Evolutionary conservation across 1,284 basidiomycete species (phyloP).

Genomic region (Papiliotrema fonsecae): DNA sequence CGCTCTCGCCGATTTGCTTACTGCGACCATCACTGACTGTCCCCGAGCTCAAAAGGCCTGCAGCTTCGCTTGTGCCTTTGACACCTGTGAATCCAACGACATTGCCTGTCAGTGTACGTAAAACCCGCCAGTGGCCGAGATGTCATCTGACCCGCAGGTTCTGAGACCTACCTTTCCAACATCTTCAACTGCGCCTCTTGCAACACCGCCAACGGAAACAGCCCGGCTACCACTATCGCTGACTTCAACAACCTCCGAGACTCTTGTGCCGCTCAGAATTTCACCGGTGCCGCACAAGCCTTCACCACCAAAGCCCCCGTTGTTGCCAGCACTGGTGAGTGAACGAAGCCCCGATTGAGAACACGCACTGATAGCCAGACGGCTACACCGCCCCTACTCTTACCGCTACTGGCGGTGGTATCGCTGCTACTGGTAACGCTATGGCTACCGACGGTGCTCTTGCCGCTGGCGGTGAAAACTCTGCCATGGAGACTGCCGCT

Average conservation of each 20-base stretch:
- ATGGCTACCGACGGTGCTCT: constrained; percentile 6
- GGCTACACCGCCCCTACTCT: constrained; percentile 37
- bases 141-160: constrained; percentile 15
- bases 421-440: constrained; percentile 34
- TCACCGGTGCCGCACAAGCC: constrained; percentile 29
- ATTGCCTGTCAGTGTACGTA: constrained; percentile 41
- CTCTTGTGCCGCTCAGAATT: constrained; percentile 41
- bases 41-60: constrained; percentile 24
- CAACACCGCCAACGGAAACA: constrained; percentile 45
- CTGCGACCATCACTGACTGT: constrained; percentile 31
- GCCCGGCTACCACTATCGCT: constrained; percentile 30
- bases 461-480: constrained; percentile 8
- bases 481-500: constrained; percentile 8
- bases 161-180: constrained; percentile 36
- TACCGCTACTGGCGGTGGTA: constrained; percentile 43
- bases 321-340: constrained; percentile 24
- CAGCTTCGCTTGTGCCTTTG: constrained; percentile 39
- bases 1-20: constrained; percentile 30
- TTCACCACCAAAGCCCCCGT: constrained; percentile 30
- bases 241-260: constrained; percentile 38
- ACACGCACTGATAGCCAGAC: constrained; percentile 7
- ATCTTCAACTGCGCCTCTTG: constrained; percentile 48
- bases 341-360: not conserved
- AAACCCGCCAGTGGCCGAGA: not conserved
- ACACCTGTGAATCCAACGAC: constrained; percentile 35